Percentiles rank a stretch among this genome's conserved stretches.
Conservation (phyloP, 2,329 filamentous ascomycete species). For the Epicoccum sorghinum region DNA sequence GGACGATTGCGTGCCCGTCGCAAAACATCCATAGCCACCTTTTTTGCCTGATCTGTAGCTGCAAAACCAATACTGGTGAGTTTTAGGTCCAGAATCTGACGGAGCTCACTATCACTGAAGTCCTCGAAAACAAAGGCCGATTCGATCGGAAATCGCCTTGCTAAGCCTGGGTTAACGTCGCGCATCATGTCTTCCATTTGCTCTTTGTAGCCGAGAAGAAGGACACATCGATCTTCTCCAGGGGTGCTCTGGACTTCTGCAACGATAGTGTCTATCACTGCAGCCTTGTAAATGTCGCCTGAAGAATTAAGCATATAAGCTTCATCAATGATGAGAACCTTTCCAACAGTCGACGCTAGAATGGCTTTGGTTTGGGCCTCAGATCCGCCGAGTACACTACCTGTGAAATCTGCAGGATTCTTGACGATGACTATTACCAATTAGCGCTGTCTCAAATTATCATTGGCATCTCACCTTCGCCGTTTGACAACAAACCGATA, state of each 20-base stretch:
- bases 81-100: slow-evolving; percentile 67
- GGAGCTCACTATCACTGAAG: slow-evolving; percentile 65
- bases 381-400: slow-evolving; percentile 66
- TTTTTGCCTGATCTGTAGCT: slow-evolving; percentile 59
- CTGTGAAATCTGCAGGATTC: slow-evolving; percentile 76
- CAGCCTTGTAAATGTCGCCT: slow-evolving; percentile 62
- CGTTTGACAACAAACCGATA: slow-evolving; percentile 69
- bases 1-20: slow-evolving; percentile 65
- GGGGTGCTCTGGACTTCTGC: slow-evolving; percentile 73
- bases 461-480: slow-evolving; percentile 60
- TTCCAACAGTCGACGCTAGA: slow-evolving; percentile 68
- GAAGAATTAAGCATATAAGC: slow-evolving; percentile 68
- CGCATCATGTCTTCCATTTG: slow-evolving; percentile 75
- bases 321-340: slow-evolving; percentile 81
- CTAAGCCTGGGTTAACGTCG: slow-evolving; percentile 74
- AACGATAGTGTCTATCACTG: slow-evolving; percentile 76
- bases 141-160: slow-evolving; percentile 67
- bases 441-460: slow-evolving; percentile 5
- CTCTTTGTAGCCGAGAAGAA: slow-evolving; percentile 73
- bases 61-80: slow-evolving; percentile 62
- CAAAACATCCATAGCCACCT: slow-evolving; percentile 64
- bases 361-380: slow-evolving; percentile 76
- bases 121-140: slow-evolving; percentile 73
- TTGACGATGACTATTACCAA: slow-evolving; percentile 66
- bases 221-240: slow-evolving; percentile 74